Evolutionary conservation across 768 basidiomycete genomes (phyloP).

Genomic region (Phanerochaete carnosa): DNA sequence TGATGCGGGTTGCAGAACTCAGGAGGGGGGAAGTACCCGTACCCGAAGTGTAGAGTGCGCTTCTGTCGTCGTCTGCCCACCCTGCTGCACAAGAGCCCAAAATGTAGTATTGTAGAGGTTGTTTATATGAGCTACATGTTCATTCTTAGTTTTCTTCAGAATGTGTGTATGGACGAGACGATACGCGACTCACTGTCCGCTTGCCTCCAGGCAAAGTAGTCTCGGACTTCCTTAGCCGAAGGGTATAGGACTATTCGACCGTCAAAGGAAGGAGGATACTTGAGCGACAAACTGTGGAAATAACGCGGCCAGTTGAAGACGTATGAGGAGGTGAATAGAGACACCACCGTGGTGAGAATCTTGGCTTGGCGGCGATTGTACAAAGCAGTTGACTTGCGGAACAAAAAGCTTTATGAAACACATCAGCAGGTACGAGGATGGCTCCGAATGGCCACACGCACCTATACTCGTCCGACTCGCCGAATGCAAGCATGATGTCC

Average conservation of each 20-base stretch:
- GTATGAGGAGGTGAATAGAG: slow-evolving; percentile 88
- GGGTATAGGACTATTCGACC: slow-evolving; percentile 87
- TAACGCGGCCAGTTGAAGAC: slow-evolving; percentile 82
- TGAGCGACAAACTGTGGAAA: slow-evolving; percentile 68
- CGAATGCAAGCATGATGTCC: slow-evolving; percentile 86
- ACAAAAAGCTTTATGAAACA: slow-evolving; percentile 66
- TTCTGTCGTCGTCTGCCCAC: slow-evolving; percentile 71
- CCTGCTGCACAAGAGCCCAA: slow-evolving; percentile 88
- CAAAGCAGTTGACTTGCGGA: slow-evolving; percentile 68
- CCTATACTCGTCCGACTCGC: slow-evolving; percentile 98
- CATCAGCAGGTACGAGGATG: neutral
- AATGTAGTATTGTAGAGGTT: slow-evolving; percentile 96
- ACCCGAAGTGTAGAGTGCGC: slow-evolving; percentile 83
- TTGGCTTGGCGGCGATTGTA: slow-evolving; percentile 89
- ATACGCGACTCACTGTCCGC: slow-evolving; percentile 74
- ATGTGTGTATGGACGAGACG: neutral
- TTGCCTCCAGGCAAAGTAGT: slow-evolving; percentile 97
- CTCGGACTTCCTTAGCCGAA: slow-evolving; percentile 61
- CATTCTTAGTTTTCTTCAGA: neutral
- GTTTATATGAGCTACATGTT: slow-evolving; percentile 84
- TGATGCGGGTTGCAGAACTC: neutral
- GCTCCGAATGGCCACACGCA: slow-evolving; percentile 26
- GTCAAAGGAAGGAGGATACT: slow-evolving; percentile 91
- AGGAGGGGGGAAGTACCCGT: slow-evolving; percentile 13
- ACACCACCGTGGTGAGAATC: slow-evolving; percentile 78